Conservation (phyloP, 78 protist species). For the Dictyostelium intermedium region DNA sequence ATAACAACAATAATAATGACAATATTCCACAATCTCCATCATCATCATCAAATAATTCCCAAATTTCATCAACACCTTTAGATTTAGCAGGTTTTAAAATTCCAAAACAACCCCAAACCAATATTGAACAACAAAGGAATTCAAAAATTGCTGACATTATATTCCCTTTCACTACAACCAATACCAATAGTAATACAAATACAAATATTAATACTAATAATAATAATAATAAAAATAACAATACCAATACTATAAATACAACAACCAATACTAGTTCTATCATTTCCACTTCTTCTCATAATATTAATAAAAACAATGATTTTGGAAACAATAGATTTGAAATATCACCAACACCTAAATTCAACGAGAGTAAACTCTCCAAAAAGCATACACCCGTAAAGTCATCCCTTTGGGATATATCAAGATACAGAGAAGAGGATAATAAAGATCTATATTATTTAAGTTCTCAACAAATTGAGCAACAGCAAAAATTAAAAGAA, state of each 20-base stretch:
- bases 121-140: background rate
- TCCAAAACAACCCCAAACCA: background rate
- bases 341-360: conserved; percentile 20
- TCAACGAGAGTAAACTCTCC: conserved; percentile 3
- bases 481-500: background rate
- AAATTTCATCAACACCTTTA: conserved; percentile 41
- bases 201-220: background rate
- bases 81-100: conserved; percentile 68
- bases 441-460: background rate
- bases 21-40: background rate
- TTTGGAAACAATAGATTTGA: background rate
- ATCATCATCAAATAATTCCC: background rate
- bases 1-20: background rate
- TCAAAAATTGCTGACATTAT: conserved; percentile 27
- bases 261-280: background rate
- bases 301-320: background rate
- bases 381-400: conserved; percentile 35
- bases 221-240: background rate
- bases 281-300: background rate
- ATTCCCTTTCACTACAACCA: background rate
- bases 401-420: background rate
- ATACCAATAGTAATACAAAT: background rate
- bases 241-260: background rate
- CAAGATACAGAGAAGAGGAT: conserved; percentile 28
- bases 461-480: conserved; percentile 5